Evolutionary conservation across 441 rosid genomes (phyloP).

Genomic region (Croton laevigatus): DNA sequence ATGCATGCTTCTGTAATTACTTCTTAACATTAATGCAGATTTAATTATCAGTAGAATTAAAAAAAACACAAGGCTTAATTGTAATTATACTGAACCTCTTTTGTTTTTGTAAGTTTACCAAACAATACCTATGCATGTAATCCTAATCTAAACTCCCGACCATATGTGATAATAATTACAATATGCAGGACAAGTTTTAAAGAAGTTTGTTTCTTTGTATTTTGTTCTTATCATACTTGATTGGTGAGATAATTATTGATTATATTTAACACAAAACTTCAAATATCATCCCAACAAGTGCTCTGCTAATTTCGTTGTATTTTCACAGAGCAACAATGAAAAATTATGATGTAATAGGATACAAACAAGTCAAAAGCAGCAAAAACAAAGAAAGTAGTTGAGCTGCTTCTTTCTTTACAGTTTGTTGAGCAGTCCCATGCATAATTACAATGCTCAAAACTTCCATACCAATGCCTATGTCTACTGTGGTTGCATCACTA

Average conservation of each 20-base stretch:
- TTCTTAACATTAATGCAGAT: too few relatives aligned
- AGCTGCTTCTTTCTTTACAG: slow-evolving; percentile 31
- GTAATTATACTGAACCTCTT: too few relatives aligned
- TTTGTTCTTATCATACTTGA: background rate
- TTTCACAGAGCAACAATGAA: too few relatives aligned
- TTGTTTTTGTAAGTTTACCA: too few relatives aligned
- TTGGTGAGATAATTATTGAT: background rate
- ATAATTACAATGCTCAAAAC: background rate
- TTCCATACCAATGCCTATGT: background rate
- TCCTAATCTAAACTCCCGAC: background rate
- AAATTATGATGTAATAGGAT: background rate
- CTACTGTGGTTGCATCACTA: too few relatives aligned
- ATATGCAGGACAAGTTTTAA: background rate
- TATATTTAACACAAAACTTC: too few relatives aligned
- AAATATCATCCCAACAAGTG: too few relatives aligned
- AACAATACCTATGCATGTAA: too few relatives aligned
- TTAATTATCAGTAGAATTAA: too few relatives aligned
- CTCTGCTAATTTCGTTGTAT: background rate
- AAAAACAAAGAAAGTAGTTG: slow-evolving; percentile 28
- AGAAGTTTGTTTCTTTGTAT: slow-evolving; percentile 7
- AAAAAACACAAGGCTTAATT: too few relatives aligned
- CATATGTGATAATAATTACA: background rate
- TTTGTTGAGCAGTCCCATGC: slow-evolving; percentile 36
- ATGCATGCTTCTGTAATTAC: too few relatives aligned
- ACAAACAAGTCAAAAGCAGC: slow-evolving; percentile 19